Percentiles rank a stretch among this genome's conserved stretches.
These are phyloP conservation scores for Thermothelomyces thermophilus DNA, from an alignment of 2,329 filamentous ascomycete genomes.

Conservation along the genomic window DNA sequence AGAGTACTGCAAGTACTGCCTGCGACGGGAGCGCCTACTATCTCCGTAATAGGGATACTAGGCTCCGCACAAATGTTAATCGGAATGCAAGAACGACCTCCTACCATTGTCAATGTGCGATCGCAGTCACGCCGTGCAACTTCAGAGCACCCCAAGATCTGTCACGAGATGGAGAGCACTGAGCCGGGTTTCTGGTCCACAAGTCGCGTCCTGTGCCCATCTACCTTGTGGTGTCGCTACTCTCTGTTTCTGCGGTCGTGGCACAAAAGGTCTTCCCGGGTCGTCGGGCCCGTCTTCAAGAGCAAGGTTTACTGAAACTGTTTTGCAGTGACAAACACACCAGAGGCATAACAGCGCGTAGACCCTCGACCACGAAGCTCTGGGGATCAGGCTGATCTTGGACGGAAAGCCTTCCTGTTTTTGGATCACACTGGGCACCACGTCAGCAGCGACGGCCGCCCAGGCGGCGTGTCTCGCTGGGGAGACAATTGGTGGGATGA, in stretches of 20 bases:
- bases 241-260: no score
- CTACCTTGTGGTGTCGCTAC: no score
- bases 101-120: background rate
- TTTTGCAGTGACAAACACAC: no score
- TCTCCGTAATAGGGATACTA: no score
- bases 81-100: background rate
- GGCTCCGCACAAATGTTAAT: no score
- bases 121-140: background rate
- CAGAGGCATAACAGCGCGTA: background rate
- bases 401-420: background rate
- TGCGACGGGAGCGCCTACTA: no score
- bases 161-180: background rate
- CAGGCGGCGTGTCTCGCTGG: background rate
- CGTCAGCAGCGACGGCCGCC: constrained; percentile 7
- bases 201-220: no score
- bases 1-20: no score
- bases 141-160: background rate
- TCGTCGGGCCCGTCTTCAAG: no score
- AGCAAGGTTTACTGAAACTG: background rate
- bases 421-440: constrained; percentile 19
- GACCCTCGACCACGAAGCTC: background rate
- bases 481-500: constrained; percentile 19
- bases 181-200: no score
- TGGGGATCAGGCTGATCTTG: constrained; percentile 5
- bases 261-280: no score